Base-by-base conservation (phyloP, 2,329 filamentous ascomycete genomes). In the Neofusicoccum kwambonambiense region DNA sequence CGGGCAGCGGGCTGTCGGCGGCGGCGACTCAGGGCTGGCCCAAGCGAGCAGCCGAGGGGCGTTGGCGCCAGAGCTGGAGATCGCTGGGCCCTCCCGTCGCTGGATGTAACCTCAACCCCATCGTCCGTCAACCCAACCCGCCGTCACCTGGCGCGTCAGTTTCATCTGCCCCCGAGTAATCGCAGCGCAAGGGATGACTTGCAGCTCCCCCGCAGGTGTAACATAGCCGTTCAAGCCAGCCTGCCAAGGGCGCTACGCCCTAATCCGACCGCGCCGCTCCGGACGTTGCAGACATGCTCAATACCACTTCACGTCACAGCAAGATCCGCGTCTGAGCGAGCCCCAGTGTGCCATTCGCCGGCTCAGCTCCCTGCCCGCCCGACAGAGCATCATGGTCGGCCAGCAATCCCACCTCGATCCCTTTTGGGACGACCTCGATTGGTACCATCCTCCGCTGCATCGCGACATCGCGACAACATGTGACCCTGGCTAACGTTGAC, bases 401-500 rank as follows among this genome's bases (percentile, higher is more conserved):
- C 77, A 81, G 68, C 70, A 74, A 73, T 72, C 71, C 71, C 71
- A 77, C 68, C 73, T 83, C 66, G 80, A 82, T 74, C 77, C 80
- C 69, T 79, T 82, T 66, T 92, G 90, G 90, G 87, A 91, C 74
- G 85, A 91, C 76, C 83, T 91, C 73, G 87, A 92, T 80, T 90
- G 89, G 90, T 92, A 85, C 70, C 71, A 67, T 69, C 69, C 70
- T 11, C 31, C 39, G n/a, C 41, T 19, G 34, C 52, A 66, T 68
- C 66, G 50, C 65, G 64, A 67, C 62, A 67, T 69, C 64, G 65
- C 65, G 50, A 67, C 69, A 67, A 66, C 71, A 74, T 70, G 70
- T 71, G 69, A 70, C 68, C 68, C 45, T 51, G 35, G 74, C 77
- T 80, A 72, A 80, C 75, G 67, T 67, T 62, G 67, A 69, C 68